These are phyloP conservation scores for Tolypocladium amazonense DNA, from an alignment of 2,329 filamentous ascomycete species.

Conservation along the genomic window DNA sequence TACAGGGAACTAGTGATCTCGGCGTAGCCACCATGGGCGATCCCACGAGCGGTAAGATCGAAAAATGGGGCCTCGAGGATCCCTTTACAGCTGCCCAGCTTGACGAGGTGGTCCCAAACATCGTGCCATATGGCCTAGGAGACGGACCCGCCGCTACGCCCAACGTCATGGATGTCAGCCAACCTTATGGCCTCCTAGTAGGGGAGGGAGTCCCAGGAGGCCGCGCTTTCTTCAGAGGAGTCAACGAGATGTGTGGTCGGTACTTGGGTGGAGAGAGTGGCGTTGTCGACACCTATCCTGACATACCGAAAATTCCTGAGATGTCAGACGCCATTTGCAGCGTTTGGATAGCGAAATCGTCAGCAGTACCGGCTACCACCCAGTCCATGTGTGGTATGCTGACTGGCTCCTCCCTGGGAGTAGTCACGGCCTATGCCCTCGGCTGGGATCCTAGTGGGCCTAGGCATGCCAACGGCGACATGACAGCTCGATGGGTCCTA, in stretches of 20 bases:
- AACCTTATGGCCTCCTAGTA: constrained; percentile 70
- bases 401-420: constrained; percentile 70
- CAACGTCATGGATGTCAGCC: constrained; percentile 86
- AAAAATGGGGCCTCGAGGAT: constrained; percentile 74
- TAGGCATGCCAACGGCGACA: constrained; percentile 59
- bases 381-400: constrained; percentile 73
- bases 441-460: constrained; percentile 47
- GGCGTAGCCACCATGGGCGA: constrained; percentile 75
- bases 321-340: constrained; percentile 62
- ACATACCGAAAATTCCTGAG: constrained; percentile 66
- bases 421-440: constrained; percentile 73
- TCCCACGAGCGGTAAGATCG: constrained; percentile 62
- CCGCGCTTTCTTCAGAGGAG: constrained; percentile 64
- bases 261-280: constrained; percentile 56
- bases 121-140: constrained; percentile 67
- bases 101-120: constrained; percentile 62
- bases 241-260: constrained; percentile 64
- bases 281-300: constrained; percentile 51
- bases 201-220: constrained; percentile 84
- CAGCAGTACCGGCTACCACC: constrained; percentile 58
- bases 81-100: constrained; percentile 67
- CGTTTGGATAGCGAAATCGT: constrained; percentile 84
- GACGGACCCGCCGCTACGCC: constrained; percentile 68
- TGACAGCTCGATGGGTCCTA: constrained; percentile 81
- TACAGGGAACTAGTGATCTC: constrained; percentile 73